These are phyloP conservation scores for Raddia guianensis DNA, from an alignment of 176 grass and related monocot species.

Conservation along the genomic window DNA sequence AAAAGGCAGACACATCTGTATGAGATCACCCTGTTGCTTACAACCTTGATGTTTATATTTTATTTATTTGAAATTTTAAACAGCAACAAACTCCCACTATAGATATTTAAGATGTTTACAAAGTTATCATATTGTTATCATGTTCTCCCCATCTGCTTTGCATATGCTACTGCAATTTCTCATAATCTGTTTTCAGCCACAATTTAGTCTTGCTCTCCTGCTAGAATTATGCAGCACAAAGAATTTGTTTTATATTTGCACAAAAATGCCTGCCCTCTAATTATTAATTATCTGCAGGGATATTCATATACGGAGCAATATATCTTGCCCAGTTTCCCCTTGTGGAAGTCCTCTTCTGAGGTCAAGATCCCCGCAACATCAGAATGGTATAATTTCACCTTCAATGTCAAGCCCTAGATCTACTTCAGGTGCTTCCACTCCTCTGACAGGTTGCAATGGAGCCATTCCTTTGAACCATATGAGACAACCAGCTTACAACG, in stretches of 20 bases:
- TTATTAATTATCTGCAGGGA: conserved; percentile 62
- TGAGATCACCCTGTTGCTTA: conserved; percentile 28
- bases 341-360: conserved; percentile 80
- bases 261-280: conserved; percentile 19
- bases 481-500: conserved; percentile 63
- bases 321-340: conserved; percentile 97
- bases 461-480: conserved; percentile 67
- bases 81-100: background rate
- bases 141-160: conserved; percentile 14
- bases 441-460: conserved; percentile 73
- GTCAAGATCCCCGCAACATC: conserved; percentile 84
- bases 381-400: conserved; percentile 83
- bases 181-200: conserved; percentile 29
- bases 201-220: conserved; percentile 8
- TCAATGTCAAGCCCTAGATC: conserved; percentile 94
- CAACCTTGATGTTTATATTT: conserved; percentile 1
- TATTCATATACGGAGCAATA: conserved; percentile 72
- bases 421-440: conserved; percentile 88
- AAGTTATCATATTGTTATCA: conserved; percentile 19
- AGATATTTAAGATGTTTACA: background rate
- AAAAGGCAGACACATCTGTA: background rate
- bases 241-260: conserved; percentile 37
- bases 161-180: conserved; percentile 19
- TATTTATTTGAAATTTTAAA: conserved; percentile 25
- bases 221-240: background rate